Evolutionary conservation across 1,284 basidiomycete species (phyloP).

Genomic region (Sporisorium reilianum): DNA sequence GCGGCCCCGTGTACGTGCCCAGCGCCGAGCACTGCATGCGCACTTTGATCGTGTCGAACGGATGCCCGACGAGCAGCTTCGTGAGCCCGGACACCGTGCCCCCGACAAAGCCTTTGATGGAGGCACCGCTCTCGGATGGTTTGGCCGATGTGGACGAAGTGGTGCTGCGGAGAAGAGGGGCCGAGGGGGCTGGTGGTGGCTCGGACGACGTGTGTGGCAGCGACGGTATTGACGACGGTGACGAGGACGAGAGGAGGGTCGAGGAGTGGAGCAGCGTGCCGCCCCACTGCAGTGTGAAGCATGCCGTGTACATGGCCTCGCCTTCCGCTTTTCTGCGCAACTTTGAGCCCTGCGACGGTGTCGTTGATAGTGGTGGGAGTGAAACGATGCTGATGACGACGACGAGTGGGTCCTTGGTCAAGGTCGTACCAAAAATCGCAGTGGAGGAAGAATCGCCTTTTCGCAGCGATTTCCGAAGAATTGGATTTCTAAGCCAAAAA

Average conservation of each 20-base stretch:
- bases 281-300: slow-evolving; percentile 31
- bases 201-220: slow-evolving; percentile 20
- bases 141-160: not conserved
- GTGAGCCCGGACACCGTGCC: slow-evolving; percentile 70
- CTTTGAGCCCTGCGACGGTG: too few relatives aligned
- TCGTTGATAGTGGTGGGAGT: slow-evolving; percentile 2
- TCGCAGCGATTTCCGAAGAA: too few relatives aligned
- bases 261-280: slow-evolving; percentile 19
- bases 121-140: slow-evolving; percentile 27
- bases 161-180: slow-evolving; percentile 16
- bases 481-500: not conserved
- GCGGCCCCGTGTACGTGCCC: slow-evolving; percentile 77
- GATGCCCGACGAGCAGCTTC: slow-evolving; percentile 70
- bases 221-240: slow-evolving; percentile 19
- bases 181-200: slow-evolving; percentile 33
- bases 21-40: slow-evolving; percentile 80
- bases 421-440: not conserved
- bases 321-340: not conserved
- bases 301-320: slow-evolving; percentile 21
- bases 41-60: slow-evolving; percentile 80
- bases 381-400: not conserved
- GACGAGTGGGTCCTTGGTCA: not conserved
- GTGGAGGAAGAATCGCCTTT: not conserved
- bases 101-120: slow-evolving; percentile 69
- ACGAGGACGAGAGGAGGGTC: slow-evolving; percentile 7